Evolutionary conservation across 2,329 filamentous ascomycete species (phyloP).

Genomic region (Chrysoporthe puriensis): DNA sequence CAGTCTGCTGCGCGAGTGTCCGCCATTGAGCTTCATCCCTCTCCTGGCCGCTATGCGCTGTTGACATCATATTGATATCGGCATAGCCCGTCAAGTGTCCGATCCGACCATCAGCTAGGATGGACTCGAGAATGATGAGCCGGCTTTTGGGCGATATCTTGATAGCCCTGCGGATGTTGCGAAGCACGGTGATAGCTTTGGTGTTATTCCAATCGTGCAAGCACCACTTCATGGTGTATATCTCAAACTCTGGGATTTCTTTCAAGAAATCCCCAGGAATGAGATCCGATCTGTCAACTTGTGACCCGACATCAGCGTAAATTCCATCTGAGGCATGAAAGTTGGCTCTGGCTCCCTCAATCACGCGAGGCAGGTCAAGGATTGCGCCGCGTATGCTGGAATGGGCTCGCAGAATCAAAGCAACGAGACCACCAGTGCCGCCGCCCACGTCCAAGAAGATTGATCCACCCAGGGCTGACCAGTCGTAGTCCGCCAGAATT

Average conservation of each 20-base stretch:
- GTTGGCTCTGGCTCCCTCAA: too few relatives aligned
- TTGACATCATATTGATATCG: slow-evolving; percentile 48
- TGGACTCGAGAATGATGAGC: slow-evolving; percentile 43
- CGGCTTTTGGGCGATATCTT: slow-evolving; percentile 32
- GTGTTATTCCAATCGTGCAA: slow-evolving; percentile 47
- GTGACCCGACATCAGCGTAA: too few relatives aligned
- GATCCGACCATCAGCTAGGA: slow-evolving; percentile 38
- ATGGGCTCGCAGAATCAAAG: slow-evolving; percentile 38
- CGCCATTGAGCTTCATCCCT: slow-evolving; percentile 38
- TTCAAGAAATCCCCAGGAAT: slow-evolving; percentile 29
- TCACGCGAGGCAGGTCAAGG: too few relatives aligned
- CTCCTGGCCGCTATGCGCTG: slow-evolving; percentile 38
- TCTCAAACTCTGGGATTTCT: slow-evolving; percentile 37
- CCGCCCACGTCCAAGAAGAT: slow-evolving; percentile 46
- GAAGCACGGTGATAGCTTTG: slow-evolving; percentile 36
- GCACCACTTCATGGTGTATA: slow-evolving; percentile 45
- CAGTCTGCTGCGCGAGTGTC: slow-evolving; percentile 35
- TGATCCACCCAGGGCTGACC: slow-evolving; percentile 41
- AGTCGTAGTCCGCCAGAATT: slow-evolving; percentile 46
- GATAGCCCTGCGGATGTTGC: slow-evolving; percentile 39
- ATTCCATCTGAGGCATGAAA: too few relatives aligned
- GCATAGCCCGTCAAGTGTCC: slow-evolving; percentile 41
- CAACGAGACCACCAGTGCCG: slow-evolving; percentile 44
- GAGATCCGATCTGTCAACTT: too few relatives aligned
- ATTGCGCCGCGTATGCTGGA: slow-evolving; percentile 37